Evolutionary conservation across 2,329 filamentous ascomycete genomes (phyloP).

Genomic region (Paraphoma sp.): DNA sequence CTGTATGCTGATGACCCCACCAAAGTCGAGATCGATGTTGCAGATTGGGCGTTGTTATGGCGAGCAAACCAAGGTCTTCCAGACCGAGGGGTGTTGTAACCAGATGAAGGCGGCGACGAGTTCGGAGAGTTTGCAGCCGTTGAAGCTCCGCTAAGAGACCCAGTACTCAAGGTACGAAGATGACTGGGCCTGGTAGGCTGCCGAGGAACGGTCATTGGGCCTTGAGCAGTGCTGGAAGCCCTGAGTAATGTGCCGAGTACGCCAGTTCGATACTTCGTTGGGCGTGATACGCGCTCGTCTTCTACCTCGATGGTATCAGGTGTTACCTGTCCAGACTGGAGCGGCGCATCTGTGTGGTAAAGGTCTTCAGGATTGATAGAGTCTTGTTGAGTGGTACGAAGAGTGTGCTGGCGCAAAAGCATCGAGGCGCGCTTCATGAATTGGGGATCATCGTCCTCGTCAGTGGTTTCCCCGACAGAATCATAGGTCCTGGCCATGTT

Average conservation of each 20-base stretch:
- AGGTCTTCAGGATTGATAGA: constrained; percentile 34
- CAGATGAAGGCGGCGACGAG: constrained; percentile 52
- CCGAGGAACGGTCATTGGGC: constrained; percentile 13
- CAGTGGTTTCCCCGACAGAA: constrained; percentile 25
- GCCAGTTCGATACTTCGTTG: constrained; percentile 73
- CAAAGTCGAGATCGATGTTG: constrained; percentile 51
- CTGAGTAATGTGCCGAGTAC: constrained; percentile 76
- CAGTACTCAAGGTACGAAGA: constrained; percentile 33
- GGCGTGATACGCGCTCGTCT: constrained; percentile 70
- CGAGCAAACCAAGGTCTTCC: constrained; percentile 47
- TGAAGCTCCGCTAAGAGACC: constrained; percentile 40
- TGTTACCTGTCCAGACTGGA: constrained; percentile 56
- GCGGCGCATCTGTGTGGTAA: constrained; percentile 36
- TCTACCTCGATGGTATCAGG: constrained; percentile 59
- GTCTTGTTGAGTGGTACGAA: constrained; percentile 18
- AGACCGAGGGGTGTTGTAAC: constrained; percentile 48
- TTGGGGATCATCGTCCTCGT: constrained; percentile 39
- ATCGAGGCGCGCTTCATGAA: constrained; percentile 52
- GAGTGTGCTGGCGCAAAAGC: constrained; percentile 43
- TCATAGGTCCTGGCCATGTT: constrained; percentile 22
- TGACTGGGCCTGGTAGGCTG: constrained; percentile 13
- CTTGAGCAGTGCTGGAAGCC: constrained; percentile 24
- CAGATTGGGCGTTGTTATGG: constrained; percentile 45
- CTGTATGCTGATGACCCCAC: constrained; percentile 53
- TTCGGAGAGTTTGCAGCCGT: constrained; percentile 45